Conservation (phyloP, 1,284 basidiomycete genomes). For the Mixia osmundae region DNA sequence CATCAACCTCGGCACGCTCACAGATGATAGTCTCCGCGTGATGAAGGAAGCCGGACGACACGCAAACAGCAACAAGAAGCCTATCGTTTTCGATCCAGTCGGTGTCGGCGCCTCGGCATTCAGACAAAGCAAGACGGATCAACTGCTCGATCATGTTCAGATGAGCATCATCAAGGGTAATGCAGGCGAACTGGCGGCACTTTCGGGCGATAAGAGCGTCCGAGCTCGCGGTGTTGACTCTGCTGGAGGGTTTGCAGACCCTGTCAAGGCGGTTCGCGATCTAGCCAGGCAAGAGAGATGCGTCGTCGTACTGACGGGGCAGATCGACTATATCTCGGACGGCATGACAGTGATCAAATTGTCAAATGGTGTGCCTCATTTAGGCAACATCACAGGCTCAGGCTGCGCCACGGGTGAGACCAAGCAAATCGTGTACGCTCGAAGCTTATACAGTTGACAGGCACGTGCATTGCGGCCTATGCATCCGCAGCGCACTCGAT, state of each 20-base stretch:
- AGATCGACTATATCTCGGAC: slow-evolving; percentile 65
- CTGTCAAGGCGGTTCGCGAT: slow-evolving; percentile 39
- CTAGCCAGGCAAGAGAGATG: slow-evolving; percentile 56
- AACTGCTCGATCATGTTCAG: slow-evolving; percentile 62
- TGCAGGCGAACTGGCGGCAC: slow-evolving; percentile 46
- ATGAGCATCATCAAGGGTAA: slow-evolving; percentile 88
- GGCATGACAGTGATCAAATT: slow-evolving; percentile 43
- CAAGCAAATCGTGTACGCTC: not conserved
- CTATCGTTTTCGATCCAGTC: slow-evolving; percentile 79
- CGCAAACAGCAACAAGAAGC: slow-evolving; percentile 50
- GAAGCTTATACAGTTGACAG: slow-evolving; percentile 32
- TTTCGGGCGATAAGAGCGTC: slow-evolving; percentile 53
- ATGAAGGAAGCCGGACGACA: slow-evolving; percentile 56
- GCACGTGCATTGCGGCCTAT: slow-evolving; percentile 50
- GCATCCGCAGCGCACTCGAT: slow-evolving; percentile 19
- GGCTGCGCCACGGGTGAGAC: too few relatives aligned
- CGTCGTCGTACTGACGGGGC: slow-evolving; percentile 60
- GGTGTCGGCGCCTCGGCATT: slow-evolving; percentile 66
- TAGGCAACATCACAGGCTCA: slow-evolving; percentile 64
- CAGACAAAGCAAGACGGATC: slow-evolving; percentile 34
- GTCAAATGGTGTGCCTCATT: slow-evolving; percentile 48
- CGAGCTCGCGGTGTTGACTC: slow-evolving; percentile 71
- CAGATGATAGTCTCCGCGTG: slow-evolving; percentile 32
- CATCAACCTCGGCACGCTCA: slow-evolving; percentile 76
- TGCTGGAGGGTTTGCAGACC: slow-evolving; percentile 51